Base-by-base conservation (phyloP, 768 basidiomycete genomes). In the Lepiota venenata region DNA sequence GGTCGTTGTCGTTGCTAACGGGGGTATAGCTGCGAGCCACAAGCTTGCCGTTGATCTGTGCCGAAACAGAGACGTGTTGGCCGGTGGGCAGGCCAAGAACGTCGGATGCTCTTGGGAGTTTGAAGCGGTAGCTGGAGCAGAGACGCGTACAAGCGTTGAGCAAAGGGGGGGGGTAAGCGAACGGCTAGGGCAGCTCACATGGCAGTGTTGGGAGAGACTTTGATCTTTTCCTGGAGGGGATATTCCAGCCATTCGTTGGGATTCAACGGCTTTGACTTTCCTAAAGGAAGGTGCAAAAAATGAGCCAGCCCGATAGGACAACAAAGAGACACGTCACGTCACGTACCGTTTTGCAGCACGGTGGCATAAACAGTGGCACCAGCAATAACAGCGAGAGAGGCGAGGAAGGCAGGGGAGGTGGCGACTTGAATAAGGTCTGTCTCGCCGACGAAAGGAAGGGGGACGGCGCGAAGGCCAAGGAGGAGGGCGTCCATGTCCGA, bases 11-110 rank as follows among this genome's bases (percentile, higher is more conserved):
- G 63, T 88, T 87, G 66, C 87, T 92, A 20, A 94, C 93, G 51
- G 97, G 97, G 16, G 97, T 99, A 75, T 99, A 99, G 71, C 86
- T 92, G 56, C 97, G 85, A 63, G 84, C 80, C 64, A 99, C 75
- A 39, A 87, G 80, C 76, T 98, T 98, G 63, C 93, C 95, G 61
- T 88, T 82, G 59, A 98, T 93, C 59, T 91, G 87, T 15, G 96
- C 94, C 18, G 84, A 81, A 52, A 99, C 80, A 46, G 91, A 87
- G 63, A 99, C 92, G 78, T 99, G 97, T 74, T 98, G 93, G 47
- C 97, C 97, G 59, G 93, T 86, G 55, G 97, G 97, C 2, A 99
- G 86, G 54, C 96, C 96, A 14, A 99, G 87, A 48, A 87, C 75
- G 66, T 91, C 88, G 32, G 83, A 79, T 8, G 80, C 64, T 58